These are phyloP conservation scores for Babesia divergens DNA, from an alignment of 169 alveolate species.

Conservation along the genomic window DNA sequence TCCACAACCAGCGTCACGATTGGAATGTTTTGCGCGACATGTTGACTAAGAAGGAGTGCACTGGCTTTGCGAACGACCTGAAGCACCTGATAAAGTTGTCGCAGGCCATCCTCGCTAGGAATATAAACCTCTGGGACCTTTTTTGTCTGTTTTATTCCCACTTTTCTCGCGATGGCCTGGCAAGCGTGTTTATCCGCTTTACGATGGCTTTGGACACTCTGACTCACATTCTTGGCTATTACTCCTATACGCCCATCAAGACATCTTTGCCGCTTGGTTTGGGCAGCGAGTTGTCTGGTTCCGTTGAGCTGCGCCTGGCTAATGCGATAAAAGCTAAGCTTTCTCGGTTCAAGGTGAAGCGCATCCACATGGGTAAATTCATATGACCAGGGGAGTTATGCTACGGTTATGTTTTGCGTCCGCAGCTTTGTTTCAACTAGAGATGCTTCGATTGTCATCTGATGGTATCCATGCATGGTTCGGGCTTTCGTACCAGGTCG, in stretches of 20 bases:
- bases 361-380: constrained; percentile 25
- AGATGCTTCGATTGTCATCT: too few relatives aligned
- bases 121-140: constrained; percentile 30
- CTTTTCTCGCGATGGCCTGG: neutral
- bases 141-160: constrained; percentile 28
- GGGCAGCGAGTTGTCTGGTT: neutral
- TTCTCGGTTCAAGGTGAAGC: constrained; percentile 16
- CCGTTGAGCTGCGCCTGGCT: neutral
- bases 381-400: too few relatives aligned
- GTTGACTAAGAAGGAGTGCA: neutral
- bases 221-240: constrained; percentile 26
- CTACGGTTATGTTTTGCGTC: too few relatives aligned
- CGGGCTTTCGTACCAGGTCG: too few relatives aligned
- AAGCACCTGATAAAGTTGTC: constrained; percentile 6
- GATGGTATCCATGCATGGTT: too few relatives aligned
- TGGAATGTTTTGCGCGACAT: constrained; percentile 16
- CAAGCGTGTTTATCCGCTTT: constrained; percentile 21
- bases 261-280: neutral
- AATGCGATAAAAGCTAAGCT: constrained; percentile 11
- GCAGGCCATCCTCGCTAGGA: neutral
- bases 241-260: neutral
- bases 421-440: too few relatives aligned
- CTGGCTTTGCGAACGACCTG: neutral
- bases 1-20: neutral
- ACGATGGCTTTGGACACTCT: constrained; percentile 25